Conservation (phyloP, 768 basidiomycete species). For the Leccinum broughii region DNA sequence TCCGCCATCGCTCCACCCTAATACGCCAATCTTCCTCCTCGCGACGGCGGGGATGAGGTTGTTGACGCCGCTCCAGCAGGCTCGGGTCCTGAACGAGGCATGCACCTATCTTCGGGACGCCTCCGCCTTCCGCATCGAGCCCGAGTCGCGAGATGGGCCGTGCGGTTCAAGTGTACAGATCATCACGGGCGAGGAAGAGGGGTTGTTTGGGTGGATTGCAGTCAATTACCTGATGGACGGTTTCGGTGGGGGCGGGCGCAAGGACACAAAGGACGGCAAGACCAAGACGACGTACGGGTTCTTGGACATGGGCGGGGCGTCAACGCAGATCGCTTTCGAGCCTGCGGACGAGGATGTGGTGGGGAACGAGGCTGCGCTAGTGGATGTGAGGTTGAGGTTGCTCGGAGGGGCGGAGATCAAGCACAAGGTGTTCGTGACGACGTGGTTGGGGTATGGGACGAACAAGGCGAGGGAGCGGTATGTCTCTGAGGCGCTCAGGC, state of each 20-base stretch:
- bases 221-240: constrained; percentile 99
- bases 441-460: constrained; percentile 98
- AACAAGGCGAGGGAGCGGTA: constrained; percentile 97
- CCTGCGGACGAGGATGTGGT: constrained; percentile 61
- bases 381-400: constrained; percentile 79
- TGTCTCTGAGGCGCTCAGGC: constrained; percentile 63
- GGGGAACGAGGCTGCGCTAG: constrained; percentile 54
- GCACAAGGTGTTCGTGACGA: constrained; percentile 95
- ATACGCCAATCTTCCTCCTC: constrained; percentile 90
- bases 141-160: constrained; percentile 64
- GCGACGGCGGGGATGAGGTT: constrained; percentile 99
- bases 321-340: constrained; percentile 98
- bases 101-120: constrained; percentile 75
- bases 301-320: constrained; percentile 98
- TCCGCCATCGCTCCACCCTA: constrained; percentile 79
- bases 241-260: constrained; percentile 52
- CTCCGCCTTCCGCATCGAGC: constrained; percentile 78
- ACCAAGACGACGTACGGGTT: constrained; percentile 93
- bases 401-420: constrained; percentile 83
- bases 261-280: constrained; percentile 40
- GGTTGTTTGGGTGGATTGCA: constrained; percentile 97
- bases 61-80: constrained; percentile 65
- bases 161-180: constrained; percentile 93
- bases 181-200: constrained; percentile 98
- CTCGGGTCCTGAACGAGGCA: constrained; percentile 68